Conservation (phyloP, 805 yeast genomes). For the Schwanniomyces polymorphus region DNA sequence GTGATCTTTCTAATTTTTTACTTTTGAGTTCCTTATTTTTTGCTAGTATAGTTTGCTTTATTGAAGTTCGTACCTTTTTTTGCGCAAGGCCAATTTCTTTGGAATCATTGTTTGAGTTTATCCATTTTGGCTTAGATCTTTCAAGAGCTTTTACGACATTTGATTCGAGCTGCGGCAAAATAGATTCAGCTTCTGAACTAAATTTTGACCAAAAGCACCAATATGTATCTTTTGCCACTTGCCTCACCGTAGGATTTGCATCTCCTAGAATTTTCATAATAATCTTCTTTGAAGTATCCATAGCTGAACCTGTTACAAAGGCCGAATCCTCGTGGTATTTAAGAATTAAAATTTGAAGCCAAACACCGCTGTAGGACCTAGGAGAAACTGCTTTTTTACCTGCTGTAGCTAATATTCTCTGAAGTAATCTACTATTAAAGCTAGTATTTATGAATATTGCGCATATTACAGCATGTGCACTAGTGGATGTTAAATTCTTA, state of each 20-base stretch:
- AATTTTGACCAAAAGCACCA: slow-evolving; percentile 66
- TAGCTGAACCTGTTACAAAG: slow-evolving; percentile 21
- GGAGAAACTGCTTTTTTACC: slow-evolving; percentile 74
- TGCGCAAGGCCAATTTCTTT: background rate
- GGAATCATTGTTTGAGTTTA: slow-evolving; percentile 8
- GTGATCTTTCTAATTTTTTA: slow-evolving; percentile 16
- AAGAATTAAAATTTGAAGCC: slow-evolving; percentile 65
- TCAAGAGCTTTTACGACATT: slow-evolving; percentile 61
- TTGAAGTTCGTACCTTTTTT: slow-evolving; percentile 41
- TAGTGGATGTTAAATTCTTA: slow-evolving; percentile 61
- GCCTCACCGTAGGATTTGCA: slow-evolving; percentile 80
- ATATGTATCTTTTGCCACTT: slow-evolving; percentile 65
- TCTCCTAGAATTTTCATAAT: slow-evolving; percentile 67
- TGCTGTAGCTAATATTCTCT: slow-evolving; percentile 49
- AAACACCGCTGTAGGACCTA: slow-evolving; percentile 63
- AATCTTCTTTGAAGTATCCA: slow-evolving; percentile 50
- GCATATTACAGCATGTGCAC: slow-evolving; percentile 55
- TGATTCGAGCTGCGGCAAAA: slow-evolving; percentile 41
- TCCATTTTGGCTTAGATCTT: slow-evolving; percentile 48
- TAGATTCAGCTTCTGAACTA: slow-evolving; percentile 49
- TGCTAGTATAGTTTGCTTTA: slow-evolving; percentile 48
- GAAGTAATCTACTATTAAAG: slow-evolving; percentile 51
- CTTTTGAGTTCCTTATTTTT: slow-evolving; percentile 38
- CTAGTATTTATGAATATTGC: slow-evolving; percentile 57
- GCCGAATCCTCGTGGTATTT: slow-evolving; percentile 42